Base-by-base conservation (phyloP, 2,329 filamentous ascomycete species). In the Aspergillus latus region DNA sequence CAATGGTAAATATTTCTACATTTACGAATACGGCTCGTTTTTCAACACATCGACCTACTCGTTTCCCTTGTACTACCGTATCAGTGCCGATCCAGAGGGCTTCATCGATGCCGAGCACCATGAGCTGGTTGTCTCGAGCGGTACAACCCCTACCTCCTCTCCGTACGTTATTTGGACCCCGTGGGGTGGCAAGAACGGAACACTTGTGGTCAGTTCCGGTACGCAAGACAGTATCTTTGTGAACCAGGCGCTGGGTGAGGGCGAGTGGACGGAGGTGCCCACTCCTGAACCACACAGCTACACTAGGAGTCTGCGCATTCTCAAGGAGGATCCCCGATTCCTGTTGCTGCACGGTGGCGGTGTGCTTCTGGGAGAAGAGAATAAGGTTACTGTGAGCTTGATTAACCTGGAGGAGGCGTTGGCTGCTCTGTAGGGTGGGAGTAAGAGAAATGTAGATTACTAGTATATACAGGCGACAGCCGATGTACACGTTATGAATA, bases 1-100 rank as follows among this genome's bases (percentile, higher is more conserved):
- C 61, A 82, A 82, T 61, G 82, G 80, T 55, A 73, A 83, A 64
- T 88, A 81, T 70, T 82, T 90, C 65, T 83, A 85, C 74, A 79
- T 80, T 5, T 88, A 88, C 68, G 86, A 89, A 68, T 84, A 82
- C 60, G 83, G 83, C 49, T 68, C 66, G 8, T 70, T 66, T 63
- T 70, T 69, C 49, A 63, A 64, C 55, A 69, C 66, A 7, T 59
- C 61, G 34, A 42, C 11, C 52, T 73, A 72, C 67, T 67, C 69
- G 6, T 83, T 82, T 68, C 79, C 81, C 2, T 71, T 83, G 13
- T 81, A 81, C 74, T 84, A 79, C 72, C 79, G 79, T 51, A 75
- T 83, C 52, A 72, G 74, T 4, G 64, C 67, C 5, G 71, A 80
- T 57, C 81, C 82, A 0, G 72, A 78, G 56, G 69, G 72, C 16